Evolutionary conservation across 345 rosid genomes (phyloP), one percentile per base, ranked within the genome.

Genomic region (Tarenaya hassleriana): DNA sequence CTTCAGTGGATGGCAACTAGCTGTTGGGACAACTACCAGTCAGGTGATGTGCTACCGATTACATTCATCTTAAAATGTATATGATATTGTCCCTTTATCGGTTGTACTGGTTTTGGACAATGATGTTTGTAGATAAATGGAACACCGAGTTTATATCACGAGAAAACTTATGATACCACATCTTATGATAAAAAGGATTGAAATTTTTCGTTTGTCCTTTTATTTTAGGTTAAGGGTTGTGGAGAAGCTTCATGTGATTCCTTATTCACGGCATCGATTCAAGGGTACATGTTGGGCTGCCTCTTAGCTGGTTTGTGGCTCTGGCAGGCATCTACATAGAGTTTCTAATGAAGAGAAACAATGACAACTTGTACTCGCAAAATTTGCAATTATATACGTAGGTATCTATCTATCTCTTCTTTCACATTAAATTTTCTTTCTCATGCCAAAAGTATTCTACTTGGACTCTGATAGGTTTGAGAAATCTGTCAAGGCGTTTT

Each of bases 321-420:
- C 63, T 80, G 21, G 99, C 97, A 1, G 99, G 99, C 48, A 88
- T 94, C 48, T 92, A 88, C 56, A 94, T 95, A 24, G 99, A 94
- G 64, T 92, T 81, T 69, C 74, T 88, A 66, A 85, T 92, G 97
- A 88, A 92, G 79, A 85, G 85, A 81, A 92, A 85, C 59, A 81
- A 73, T 48, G 98, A 92, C 50, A 85, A 84, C 73, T 71, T 92
- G 70, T 92, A 85, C 72, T 88, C 94, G 96, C 96, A 88, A 70
- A 92, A 92, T 68, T 62, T 85, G 59, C 95, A 92, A 61, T 78
- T 92, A 62, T 88, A 92, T 70, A 77, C 81, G 95, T 92, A 77
- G 75, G 97, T n/a, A n/a, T n/a, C n/a, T n/a, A n/a, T n/a, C n/a
- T 92, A 72, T 72, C 79, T 47, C 53, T 64, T 69, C 66, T n/a